Evolutionary conservation across 306 rosid genomes (phyloP), one percentile per base, ranked within the genome.

Genomic region (Dalbergia cultrata): DNA sequence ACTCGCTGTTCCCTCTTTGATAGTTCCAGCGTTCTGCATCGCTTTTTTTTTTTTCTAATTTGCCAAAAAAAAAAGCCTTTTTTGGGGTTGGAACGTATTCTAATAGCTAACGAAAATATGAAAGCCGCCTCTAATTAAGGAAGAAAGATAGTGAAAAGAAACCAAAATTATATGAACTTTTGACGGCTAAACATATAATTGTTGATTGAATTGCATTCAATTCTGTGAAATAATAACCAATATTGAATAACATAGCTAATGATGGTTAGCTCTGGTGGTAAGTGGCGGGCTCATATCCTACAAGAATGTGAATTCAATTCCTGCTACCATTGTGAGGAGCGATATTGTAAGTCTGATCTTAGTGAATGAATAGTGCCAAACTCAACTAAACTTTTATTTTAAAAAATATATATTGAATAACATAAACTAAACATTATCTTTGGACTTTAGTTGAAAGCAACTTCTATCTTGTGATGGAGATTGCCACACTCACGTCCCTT

Each of bases 171-270:
- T 12, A 13, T 34, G 9, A 63, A 49, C 22, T 77, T 77, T 77
- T 67, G 41, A 56, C 54, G 44, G 45, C 56, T 22, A 37, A 16
- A 37, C 19, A 18, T 33, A 14, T 45, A 21, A 54, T 58, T 47
- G 26, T 70, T 70, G 26, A 57, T 79, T 54, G n/a, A 16, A 39
- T 16, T 35, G 77, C 77, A 61, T 49, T 50, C 11, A 14, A 52
- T 49, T 61, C 57, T 19, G 44, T 31, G 69, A 68, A 78, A 17
- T 44, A 68, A 31, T 53, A 7, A 37, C 5, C 41, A 37, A 37
- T 37, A 37, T 26, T 1, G 31, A 26, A 26, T 26, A 26, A 26
- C 2, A 1, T 26, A 26, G 31, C 31, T 0, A 0, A 26, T 1
- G 31, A 26, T 1, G 2, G 31, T 26, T 26, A 1, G 31, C 31